Conservation (phyloP, 768 basidiomycete species). For the Neoboletus subvelutipes region DNA sequence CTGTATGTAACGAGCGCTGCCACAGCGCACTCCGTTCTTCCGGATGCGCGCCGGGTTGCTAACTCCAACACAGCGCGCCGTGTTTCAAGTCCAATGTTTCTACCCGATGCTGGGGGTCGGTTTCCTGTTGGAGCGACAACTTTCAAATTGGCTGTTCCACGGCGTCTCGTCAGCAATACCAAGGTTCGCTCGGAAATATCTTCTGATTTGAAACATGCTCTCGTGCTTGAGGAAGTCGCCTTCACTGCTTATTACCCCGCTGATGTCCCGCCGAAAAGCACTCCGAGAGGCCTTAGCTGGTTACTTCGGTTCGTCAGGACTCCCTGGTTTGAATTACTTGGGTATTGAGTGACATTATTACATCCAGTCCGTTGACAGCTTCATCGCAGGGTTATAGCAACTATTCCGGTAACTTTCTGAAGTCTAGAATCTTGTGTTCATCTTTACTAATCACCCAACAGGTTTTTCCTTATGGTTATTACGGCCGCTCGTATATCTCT, state of each 20-base stretch:
- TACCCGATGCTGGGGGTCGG: slow-evolving; percentile 43
- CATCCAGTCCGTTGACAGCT: slow-evolving; percentile 38
- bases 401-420: slow-evolving; percentile 43
- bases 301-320: slow-evolving; percentile 46
- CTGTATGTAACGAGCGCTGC: too few species aligned
- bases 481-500: slow-evolving; percentile 52
- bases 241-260: slow-evolving; percentile 70
- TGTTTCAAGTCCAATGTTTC: slow-evolving; percentile 34
- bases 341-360: slow-evolving; percentile 7
- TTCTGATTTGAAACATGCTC: slow-evolving; percentile 37
- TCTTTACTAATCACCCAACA: slow-evolving; percentile 2
- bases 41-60: too few species aligned
- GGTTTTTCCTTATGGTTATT: slow-evolving; percentile 31
- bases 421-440: not conserved
- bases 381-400: slow-evolving; percentile 49
- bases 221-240: slow-evolving; percentile 58
- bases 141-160: slow-evolving; percentile 47
- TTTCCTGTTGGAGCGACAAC: slow-evolving; percentile 62
- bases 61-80: not conserved
- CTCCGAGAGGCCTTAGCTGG: slow-evolving; percentile 52
- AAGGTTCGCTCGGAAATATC: slow-evolving; percentile 34
- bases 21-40: too few species aligned
- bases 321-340: not conserved
- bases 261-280: slow-evolving; percentile 28
- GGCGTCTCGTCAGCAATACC: slow-evolving; percentile 40